phyloP scores from a whole-genome alignment of 1,284 basidiomycete genomes.

The Tilletia walkeri region DNA sequence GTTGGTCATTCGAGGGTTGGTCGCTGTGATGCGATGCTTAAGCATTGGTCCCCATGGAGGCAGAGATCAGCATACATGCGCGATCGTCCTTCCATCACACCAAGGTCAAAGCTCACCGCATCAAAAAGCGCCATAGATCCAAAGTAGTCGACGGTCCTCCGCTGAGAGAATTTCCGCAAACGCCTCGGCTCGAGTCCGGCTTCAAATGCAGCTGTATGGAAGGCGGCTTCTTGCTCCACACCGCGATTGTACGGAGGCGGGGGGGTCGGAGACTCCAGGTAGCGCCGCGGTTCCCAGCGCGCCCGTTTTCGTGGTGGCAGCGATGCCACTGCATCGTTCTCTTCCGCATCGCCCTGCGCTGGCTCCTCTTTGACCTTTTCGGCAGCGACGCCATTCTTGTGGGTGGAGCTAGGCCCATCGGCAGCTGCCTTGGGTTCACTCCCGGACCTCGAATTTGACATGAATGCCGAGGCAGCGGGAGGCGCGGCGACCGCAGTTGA shows the following conservation, averaged over 20 bases:
- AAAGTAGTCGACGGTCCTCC: slow-evolving; percentile 90
- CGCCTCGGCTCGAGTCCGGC: slow-evolving; percentile 65
- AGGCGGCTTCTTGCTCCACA: slow-evolving; percentile 72
- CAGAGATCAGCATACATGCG: not conserved
- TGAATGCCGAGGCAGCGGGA: no score
- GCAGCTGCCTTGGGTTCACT: no score
- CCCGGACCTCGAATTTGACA: no score
- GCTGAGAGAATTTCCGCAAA: slow-evolving; percentile 83
- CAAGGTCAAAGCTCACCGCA: slow-evolving; percentile 62
- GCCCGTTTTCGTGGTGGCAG: slow-evolving; percentile 10
- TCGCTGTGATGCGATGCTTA: slow-evolving; percentile 14
- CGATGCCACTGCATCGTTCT: not conserved
- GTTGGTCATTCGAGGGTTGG: slow-evolving; percentile 25
- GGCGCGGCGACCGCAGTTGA: no score
- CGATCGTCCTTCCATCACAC: not conserved
- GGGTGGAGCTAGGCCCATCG: no score
- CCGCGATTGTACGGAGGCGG: slow-evolving; percentile 73
- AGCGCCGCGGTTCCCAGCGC: slow-evolving; percentile 32
- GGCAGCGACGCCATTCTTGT: not conserved
- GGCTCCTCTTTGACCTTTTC: not conserved
- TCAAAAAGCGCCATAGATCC: slow-evolving; percentile 79
- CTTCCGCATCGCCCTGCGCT: slow-evolving; percentile 7
- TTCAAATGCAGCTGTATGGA: slow-evolving; percentile 59
- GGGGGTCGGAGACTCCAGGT: slow-evolving; percentile 63
- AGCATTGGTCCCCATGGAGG: not conserved